Percentiles rank a stretch among this genome's conserved stretches.
These are phyloP conservation scores for Nannizzia gypsea DNA, from an alignment of 2,329 filamentous ascomycete species.

Conservation along the genomic window DNA sequence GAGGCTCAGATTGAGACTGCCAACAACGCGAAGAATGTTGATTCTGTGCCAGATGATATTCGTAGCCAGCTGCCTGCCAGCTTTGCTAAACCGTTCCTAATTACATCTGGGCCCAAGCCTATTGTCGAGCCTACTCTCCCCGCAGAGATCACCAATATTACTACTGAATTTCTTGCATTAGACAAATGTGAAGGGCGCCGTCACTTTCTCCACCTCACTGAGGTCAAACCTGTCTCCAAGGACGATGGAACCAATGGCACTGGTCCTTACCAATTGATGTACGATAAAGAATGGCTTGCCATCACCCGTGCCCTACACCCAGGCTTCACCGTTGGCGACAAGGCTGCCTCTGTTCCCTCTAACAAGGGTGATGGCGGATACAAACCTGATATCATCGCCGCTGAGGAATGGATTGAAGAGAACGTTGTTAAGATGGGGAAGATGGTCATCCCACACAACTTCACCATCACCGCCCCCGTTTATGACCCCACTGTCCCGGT, in stretches of 20 bases:
- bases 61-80: conserved; percentile 65
- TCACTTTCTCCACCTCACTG: conserved; percentile 67
- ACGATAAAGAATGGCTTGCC: conserved; percentile 91
- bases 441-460: conserved; percentile 65
- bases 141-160: conserved; percentile 60
- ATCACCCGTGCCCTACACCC: conserved; percentile 72
- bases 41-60: conserved; percentile 49
- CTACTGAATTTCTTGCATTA: conserved; percentile 73
- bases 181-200: conserved; percentile 67
- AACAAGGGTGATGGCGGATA: conserved; percentile 62
- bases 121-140: conserved; percentile 54
- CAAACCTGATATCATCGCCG: conserved; percentile 52
- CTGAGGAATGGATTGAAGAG: conserved; percentile 69
- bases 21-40: conserved; percentile 14
- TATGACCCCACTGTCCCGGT: conserved; percentile 50
- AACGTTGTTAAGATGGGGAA: conserved; percentile 53
- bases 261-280: conserved; percentile 53
- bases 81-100: conserved; percentile 42
- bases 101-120: conserved; percentile 20
- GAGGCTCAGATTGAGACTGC: conserved; percentile 1
- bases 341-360: conserved; percentile 40
- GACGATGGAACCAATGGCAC: conserved; percentile 12
- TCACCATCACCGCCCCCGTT: conserved; percentile 60
- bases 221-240: conserved; percentile 43
- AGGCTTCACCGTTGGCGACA: conserved; percentile 53